phyloP scores from a whole-genome alignment of 2,329 filamentous ascomycete genomes.

The Claviceps maximensis region DNA sequence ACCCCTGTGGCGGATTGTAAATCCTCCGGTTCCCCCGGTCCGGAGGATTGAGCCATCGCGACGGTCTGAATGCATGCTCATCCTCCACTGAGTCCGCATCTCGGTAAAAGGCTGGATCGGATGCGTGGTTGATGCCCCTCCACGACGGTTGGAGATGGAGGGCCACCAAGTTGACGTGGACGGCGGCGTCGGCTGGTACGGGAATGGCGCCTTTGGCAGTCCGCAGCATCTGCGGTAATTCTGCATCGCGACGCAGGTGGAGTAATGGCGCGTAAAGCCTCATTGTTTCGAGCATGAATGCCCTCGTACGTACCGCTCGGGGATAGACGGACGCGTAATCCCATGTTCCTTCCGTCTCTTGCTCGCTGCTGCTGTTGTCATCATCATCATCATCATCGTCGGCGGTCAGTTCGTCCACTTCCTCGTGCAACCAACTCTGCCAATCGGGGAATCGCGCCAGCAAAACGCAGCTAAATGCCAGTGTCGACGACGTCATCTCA shows the following conservation, averaged over 20 bases:
- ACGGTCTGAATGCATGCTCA: constrained; percentile 20
- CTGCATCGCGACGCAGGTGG: constrained; percentile 2
- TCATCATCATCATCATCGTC: neutral
- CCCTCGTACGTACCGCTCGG: constrained; percentile 16
- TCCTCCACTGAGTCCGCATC: neutral
- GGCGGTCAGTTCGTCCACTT: constrained; percentile 22
- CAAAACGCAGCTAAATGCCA: constrained; percentile 34
- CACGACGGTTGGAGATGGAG: constrained; percentile 1
- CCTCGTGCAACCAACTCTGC: constrained; percentile 38
- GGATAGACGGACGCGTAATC: constrained; percentile 32
- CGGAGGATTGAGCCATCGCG: constrained; percentile 22
- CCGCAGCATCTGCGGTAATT: neutral
- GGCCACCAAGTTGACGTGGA: constrained; percentile 2
- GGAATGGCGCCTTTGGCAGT: neutral
- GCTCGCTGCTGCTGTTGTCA: neutral
- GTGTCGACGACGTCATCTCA: constrained; percentile 35
- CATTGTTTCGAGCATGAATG: constrained; percentile 4
- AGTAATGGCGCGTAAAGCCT: neutral
- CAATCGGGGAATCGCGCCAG: constrained; percentile 32
- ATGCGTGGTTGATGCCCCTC: constrained; percentile 1
- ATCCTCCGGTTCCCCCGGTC: neutral
- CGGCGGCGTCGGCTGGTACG: neutral
- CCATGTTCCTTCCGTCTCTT: constrained; percentile 10
- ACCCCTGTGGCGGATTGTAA: constrained; percentile 14
- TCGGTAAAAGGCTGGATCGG: constrained; percentile 3